Evolutionary conservation across 345 rosid species (phyloP).

Genomic region (Conringia planisiliqua): DNA sequence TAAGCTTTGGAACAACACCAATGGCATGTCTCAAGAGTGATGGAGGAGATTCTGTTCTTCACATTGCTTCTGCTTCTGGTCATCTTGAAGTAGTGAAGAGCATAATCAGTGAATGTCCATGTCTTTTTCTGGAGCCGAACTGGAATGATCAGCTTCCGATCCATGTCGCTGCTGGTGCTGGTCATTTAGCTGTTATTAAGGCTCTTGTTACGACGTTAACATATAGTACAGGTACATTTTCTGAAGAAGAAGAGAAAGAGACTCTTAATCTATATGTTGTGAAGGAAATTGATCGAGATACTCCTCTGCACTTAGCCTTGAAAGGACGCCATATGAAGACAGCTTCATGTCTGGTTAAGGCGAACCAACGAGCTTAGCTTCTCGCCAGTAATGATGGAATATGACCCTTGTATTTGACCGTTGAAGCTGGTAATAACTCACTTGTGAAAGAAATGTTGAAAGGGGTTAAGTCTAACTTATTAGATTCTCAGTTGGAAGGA

Average conservation of each 20-base stretch:
- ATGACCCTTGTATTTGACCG: conserved; percentile 21
- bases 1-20: too few relatives aligned
- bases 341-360: not conserved
- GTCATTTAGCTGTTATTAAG: not conserved
- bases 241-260: not conserved
- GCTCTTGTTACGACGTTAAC: not conserved
- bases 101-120: not conserved
- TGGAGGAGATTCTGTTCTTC: too few relatives aligned
- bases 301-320: conserved; percentile 26
- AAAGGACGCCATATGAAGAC: not conserved
- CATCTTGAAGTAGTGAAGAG: not conserved
- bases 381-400: not conserved
- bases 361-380: not conserved
- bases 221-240: not conserved
- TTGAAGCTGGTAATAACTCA: not conserved
- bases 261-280: not conserved
- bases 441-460: not conserved
- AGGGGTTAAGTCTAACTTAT: too few relatives aligned
- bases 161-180: conserved; percentile 15
- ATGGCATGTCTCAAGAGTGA: too few relatives aligned
- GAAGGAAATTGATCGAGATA: conserved; percentile 9
- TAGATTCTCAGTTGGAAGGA: not conserved
- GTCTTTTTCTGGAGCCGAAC: not conserved
- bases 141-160: not conserved
- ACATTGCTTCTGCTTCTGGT: too few relatives aligned